Evolutionary conservation across 75 land plant genomes (phyloP).

Genomic region (Picea glauca): DNA sequence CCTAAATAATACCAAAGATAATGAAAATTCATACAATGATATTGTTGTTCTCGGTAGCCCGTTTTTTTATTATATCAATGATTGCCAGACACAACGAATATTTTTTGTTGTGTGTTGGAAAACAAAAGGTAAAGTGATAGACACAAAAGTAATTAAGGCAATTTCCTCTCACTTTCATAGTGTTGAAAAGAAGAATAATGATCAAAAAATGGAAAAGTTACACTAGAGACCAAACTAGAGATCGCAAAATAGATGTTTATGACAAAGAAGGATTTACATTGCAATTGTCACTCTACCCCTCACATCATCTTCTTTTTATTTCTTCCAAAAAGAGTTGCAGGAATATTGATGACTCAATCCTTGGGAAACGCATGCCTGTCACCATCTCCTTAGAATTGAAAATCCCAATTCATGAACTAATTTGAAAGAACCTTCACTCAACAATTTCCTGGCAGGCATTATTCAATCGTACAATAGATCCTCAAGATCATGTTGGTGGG

Average conservation of each 20-base stretch:
- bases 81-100: neutral
- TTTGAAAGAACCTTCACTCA: neutral
- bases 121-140: neutral
- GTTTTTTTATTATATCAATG: neutral
- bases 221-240: neutral
- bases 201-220: neutral
- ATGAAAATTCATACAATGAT: neutral
- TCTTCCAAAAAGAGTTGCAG: neutral
- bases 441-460: neutral
- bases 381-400: neutral
- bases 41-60: neutral
- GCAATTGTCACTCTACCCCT: neutral
- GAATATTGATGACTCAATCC: constrained; percentile 5
- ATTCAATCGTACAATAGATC: neutral
- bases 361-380: neutral
- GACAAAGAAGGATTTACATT: neutral
- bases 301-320: neutral
- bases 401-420: neutral
- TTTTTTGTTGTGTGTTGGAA: neutral
- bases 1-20: neutral
- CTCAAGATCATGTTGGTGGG: constrained; percentile 38
- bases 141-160: neutral
- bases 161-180: constrained; percentile 3
- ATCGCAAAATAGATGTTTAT: neutral
- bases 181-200: neutral